Conservation (phyloP, 345 rosid species). For the Eucalyptus sp. region DNA sequence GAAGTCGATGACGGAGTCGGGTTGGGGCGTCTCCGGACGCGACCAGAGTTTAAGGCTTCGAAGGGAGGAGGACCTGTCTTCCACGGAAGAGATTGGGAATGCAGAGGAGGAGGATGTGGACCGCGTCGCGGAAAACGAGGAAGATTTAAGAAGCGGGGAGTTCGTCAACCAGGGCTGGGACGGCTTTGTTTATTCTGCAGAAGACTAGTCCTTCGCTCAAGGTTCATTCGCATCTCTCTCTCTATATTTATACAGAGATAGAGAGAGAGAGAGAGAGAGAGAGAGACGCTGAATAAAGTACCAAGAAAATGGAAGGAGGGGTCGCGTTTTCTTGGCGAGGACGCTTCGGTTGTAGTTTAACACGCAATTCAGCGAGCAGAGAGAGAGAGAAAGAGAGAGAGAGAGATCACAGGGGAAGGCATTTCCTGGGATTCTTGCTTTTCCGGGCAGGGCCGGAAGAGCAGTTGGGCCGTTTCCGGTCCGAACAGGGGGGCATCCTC, state of each 20-base stretch:
- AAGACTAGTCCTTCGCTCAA: not conserved
- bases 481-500: not conserved
- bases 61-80: not conserved
- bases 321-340: constrained; percentile 1
- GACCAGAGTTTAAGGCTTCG: not conserved
- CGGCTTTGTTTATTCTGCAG: not conserved
- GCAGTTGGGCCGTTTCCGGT: not conserved
- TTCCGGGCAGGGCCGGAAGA: not conserved
- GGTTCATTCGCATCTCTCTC: not conserved
- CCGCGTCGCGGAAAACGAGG: not conserved
- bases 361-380: not conserved
- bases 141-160: not conserved
- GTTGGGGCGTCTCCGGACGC: not conserved
- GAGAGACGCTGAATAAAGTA: not conserved
- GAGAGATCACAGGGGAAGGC: not conserved
- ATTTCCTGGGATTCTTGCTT: not conserved
- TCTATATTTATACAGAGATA: not conserved
- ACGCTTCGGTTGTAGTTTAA: not conserved
- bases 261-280: not conserved
- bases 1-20: not conserved
- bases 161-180: not conserved
- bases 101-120: not conserved
- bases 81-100: not conserved
- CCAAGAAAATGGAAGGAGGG: not conserved
- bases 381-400: not conserved